Evolutionary conservation across 768 basidiomycete species (phyloP), one percentile per base, ranked within the genome.

Genomic region (Tricholoma saponaceum): DNA sequence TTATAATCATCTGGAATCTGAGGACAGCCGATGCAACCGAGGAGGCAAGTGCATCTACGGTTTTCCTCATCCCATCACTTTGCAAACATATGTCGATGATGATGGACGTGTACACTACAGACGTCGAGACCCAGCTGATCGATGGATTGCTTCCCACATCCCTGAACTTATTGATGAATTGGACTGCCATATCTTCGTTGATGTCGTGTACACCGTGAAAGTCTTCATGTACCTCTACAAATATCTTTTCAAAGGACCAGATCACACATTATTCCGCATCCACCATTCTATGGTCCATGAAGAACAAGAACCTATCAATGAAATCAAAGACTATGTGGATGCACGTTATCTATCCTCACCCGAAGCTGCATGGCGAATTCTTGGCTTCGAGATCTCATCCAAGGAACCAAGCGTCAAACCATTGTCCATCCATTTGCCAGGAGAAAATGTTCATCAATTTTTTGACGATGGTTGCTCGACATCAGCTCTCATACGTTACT

Each of bases 151-250:
- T 1, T 25, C 50, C 3, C 18, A 50, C 28, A 51, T 50, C 8
- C 25, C 16, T 1, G 22, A 39, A 28, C 56, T 57, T 9, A 26
- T 57, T 9, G 13, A 57, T 22, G 5, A 57, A 51, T 16, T 57
- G 18, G 47, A 57, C 20, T 57, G 56, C 23, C 56, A 57, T 20
- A 57, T 57, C 14, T 28, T 37, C 14, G 33, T 57, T 30, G 50
- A 57, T 6, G 26, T 58, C n/a, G 25, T 51, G 0, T 51, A 26
- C 20, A 59, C 51, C 22, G 16, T 50, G 1, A 4, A 0, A 14
- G 30, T 60, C 33, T 60, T 60, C 41, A 50, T 39, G 26, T 60
- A 57, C 47, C 56, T 60, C 4, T 58, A 52, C 46, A 60, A 60
- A 28, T 60, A 60, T 32, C 22, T 60, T 26, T 47, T 35, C 51